A percentile compares a stretch with the other conserved stretches of the same genome.
Evolutionary conservation across 768 basidiomycete species (phyloP).

Genomic region (Tylopilus balloui): DNA sequence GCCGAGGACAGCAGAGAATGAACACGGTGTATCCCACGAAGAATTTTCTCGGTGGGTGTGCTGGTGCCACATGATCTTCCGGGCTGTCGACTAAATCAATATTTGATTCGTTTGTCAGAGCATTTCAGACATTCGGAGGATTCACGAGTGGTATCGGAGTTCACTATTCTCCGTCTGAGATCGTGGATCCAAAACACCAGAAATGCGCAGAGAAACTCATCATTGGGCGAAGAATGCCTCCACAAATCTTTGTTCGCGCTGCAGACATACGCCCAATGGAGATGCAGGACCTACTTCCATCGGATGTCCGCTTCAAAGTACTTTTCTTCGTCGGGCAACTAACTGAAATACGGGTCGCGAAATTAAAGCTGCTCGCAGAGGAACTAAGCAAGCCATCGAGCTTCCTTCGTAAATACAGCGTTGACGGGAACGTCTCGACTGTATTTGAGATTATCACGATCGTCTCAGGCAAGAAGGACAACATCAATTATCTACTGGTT

Average conservation of each 20-base stretch:
- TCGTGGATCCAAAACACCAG: slow-evolving; percentile 33
- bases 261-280: slow-evolving; percentile 36
- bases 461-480: slow-evolving; percentile 29
- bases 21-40: slow-evolving; percentile 33
- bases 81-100: background rate
- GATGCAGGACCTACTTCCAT: slow-evolving; percentile 38
- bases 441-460: slow-evolving; percentile 33
- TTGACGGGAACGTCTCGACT: slow-evolving; percentile 15
- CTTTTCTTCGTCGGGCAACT: slow-evolving; percentile 33
- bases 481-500: slow-evolving; percentile 32
- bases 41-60: slow-evolving; percentile 33
- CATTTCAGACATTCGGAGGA: slow-evolving; percentile 35
- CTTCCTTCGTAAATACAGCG: slow-evolving; percentile 29
- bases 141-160: slow-evolving; percentile 39
- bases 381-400: slow-evolving; percentile 24
- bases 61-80: background rate
- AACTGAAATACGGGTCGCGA: slow-evolving; percentile 16
- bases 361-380: slow-evolving; percentile 25
- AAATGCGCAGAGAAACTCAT: slow-evolving; percentile 29
- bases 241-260: slow-evolving; percentile 33
- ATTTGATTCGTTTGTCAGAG: slow-evolving; percentile 21
- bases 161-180: slow-evolving; percentile 37
- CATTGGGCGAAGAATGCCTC: slow-evolving; percentile 38
- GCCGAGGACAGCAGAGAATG: slow-evolving; percentile 44
- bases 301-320: slow-evolving; percentile 38